These are phyloP conservation scores for Musa balbisiana DNA, from an alignment of 202 grass and related monocot species.

Conservation along the genomic window DNA sequence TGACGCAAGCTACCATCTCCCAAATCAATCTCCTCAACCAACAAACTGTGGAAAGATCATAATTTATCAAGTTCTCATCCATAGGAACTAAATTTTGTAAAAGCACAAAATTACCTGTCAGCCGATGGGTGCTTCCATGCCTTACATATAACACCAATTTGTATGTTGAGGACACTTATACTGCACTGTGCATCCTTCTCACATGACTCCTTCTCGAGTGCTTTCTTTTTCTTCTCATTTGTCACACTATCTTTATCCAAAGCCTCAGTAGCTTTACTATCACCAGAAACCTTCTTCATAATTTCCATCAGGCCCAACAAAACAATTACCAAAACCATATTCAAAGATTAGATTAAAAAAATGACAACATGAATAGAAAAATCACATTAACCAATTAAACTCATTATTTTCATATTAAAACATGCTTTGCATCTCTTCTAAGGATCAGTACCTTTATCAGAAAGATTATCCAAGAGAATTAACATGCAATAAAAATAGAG, in stretches of 20 bases:
- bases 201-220: slow-evolving; percentile 37
- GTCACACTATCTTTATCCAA: slow-evolving; percentile 27
- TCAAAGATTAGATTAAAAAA: neutral
- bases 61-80: neutral
- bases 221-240: slow-evolving; percentile 54
- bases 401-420: neutral
- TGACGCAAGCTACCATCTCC: slow-evolving; percentile 80
- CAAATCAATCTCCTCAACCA: slow-evolving; percentile 98
- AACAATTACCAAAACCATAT: slow-evolving; percentile 9
- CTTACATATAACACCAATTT: slow-evolving; percentile 79
- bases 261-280: slow-evolving; percentile 30
- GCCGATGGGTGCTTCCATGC: slow-evolving; percentile 97
- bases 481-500: neutral
- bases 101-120: slow-evolving; percentile 55
- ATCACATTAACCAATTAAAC: neutral
- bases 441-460: neutral
- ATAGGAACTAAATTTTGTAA: neutral
- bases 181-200: slow-evolving; percentile 81
- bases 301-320: slow-evolving; percentile 23
- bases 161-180: slow-evolving; percentile 78
- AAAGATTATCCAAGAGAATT: neutral
- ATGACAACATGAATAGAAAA: neutral
- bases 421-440: neutral
- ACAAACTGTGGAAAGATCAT: slow-evolving; percentile 42
- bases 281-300: slow-evolving; percentile 31